phyloP scores from a whole-genome alignment of 2,329 filamentous ascomycete species.

The Dichotomopilus funicola region DNA sequence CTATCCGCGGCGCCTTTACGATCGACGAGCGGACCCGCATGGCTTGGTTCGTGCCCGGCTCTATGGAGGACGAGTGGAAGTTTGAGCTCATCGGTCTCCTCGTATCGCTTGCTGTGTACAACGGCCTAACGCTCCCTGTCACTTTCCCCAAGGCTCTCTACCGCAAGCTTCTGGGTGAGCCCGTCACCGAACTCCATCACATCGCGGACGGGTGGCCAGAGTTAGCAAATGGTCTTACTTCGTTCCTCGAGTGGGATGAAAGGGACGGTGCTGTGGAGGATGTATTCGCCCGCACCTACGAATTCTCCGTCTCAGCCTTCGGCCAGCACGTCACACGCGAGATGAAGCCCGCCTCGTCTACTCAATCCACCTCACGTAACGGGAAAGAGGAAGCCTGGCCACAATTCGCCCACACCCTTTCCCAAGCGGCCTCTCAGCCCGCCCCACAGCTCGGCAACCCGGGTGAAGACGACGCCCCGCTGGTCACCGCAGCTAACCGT shows the following conservation, averaged over 20 bases:
- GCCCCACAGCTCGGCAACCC: conserved; percentile 33
- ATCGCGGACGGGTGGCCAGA: conserved; percentile 86
- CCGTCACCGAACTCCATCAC: conserved; percentile 64
- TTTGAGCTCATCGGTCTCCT: conserved; percentile 84
- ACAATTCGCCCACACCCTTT: conserved; percentile 19
- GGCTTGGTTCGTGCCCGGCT: conserved; percentile 82
- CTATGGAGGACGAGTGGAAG: conserved; percentile 78
- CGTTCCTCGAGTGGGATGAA: conserved; percentile 69
- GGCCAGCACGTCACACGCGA: conserved; percentile 50
- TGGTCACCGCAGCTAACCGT: conserved; percentile 79
- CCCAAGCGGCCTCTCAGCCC: conserved; percentile 13
- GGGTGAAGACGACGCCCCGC: conserved; percentile 46
- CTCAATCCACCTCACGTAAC: background rate
- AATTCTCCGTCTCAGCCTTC: conserved; percentile 64
- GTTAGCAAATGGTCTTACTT: conserved; percentile 65
- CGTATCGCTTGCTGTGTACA: conserved; percentile 87
- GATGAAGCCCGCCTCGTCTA: conserved; percentile 37
- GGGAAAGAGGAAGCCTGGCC: conserved; percentile 19
- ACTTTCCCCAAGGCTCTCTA: conserved; percentile 85
- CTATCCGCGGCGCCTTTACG: conserved; percentile 73
- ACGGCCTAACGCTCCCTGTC: conserved; percentile 83
- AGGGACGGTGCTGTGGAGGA: conserved; percentile 71
- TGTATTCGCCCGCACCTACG: conserved; percentile 76
- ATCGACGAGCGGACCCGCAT: conserved; percentile 69
- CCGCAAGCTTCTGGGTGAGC: conserved; percentile 64